Base-by-base conservation (phyloP, 768 basidiomycete genomes). In the Collybia mongolica region DNA sequence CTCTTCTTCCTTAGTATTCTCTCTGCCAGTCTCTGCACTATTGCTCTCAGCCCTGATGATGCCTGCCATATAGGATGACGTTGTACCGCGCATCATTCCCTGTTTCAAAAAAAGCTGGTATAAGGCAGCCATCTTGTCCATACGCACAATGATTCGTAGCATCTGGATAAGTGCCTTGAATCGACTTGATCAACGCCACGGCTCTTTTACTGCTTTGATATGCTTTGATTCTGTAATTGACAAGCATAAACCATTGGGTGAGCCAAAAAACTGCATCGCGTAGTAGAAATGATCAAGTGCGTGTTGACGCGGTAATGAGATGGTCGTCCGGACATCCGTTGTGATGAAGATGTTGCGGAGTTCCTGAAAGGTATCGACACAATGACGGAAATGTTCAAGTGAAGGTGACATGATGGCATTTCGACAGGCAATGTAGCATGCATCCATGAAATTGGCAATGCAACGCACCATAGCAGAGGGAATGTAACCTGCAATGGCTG, bases 161-260 rank as follows among this genome's bases (percentile, higher is more conserved):
- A 43, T 43, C 12, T 43, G 41, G 23, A 43, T 43, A 12, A 43
- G 41, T 15, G 23, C 41, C 14, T 15, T 15, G 22, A 43, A 43
- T 43, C 11, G 8, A 24, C 41, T 43, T 24, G 41, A 43, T 5
- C 20, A 23, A 2, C 22, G 41, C 41, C 41, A 42, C 2, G 41
- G 41, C 18, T 42, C 41, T 12, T n/a, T n/a, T n/a, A n/a, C n/a
- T n/a, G n/a, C n/a, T n/a, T n/a, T n/a, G n/a, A n/a, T n/a, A n/a
- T n/a, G n/a, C n/a, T n/a, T n/a, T n/a, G n/a, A n/a, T n/a, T n/a
- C n/a, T n/a, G n/a, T n/a, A n/a, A n/a, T n/a, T 42, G 39, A 39
- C 11, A 62, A 65, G 35, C 64, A 66, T 1, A 64, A 44, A 12
- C 64, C 57, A 52, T 65, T 65, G 5, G 59, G 59, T 1, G 60